Evolutionary conservation across 2,329 filamentous ascomycete species (phyloP), one percentile per base, ranked within the genome.

Genomic region (Xylariaceae sp.): DNA sequence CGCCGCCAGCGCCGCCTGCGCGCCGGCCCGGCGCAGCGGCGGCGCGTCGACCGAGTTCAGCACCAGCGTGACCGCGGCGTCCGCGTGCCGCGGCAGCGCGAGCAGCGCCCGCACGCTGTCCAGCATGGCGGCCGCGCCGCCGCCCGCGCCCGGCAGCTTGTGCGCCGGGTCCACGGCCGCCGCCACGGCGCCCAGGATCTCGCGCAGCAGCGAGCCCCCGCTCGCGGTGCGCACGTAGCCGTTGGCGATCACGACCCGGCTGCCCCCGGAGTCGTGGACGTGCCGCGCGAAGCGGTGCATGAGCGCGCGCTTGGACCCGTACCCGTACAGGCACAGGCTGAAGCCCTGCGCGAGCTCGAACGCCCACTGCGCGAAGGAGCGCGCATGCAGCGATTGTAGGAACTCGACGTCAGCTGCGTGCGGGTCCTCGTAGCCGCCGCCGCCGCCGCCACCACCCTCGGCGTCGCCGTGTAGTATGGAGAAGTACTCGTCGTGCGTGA

Each of bases 401-500:
- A 83, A 82, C 13, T 74, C 67, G 32, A 84, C 74, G 44, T 93
- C 84, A 3, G 69, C 60, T 21, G 67, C 65, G 55, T 94, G 89
- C 0, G 73, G 75, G 46, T 94, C 83, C 38, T 68, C 54, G 44
- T 78, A 77, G 22, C 72, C 65, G 22, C n/a, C n/a, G n/a, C n/a
- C n/a, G n/a, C n/a, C n/a, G n/a, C n/a, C n/a, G n/a, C n/a, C n/a
- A 8, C 12, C 12, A 12, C 21, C 21, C 12, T 23, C 21, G 8
- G 12, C 21, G n/a, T n/a, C n/a, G 11, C 5, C 5, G 11, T 75
- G 70, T 19, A 85, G 65, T 19, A 82, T 62, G 28, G 75, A 68
- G 49, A 94, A 94, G 59, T 92, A 98, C 54, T 95, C 87, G 37
- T 96, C 89, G 51, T 95, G 89, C 2, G 84, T 88, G 36, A 96